Percentiles rank a stretch among this genome's conserved stretches.
These are phyloP conservation scores for Xylaria nigripes DNA, from an alignment of 495 filamentous ascomycete genomes.

Conservation along the genomic window DNA sequence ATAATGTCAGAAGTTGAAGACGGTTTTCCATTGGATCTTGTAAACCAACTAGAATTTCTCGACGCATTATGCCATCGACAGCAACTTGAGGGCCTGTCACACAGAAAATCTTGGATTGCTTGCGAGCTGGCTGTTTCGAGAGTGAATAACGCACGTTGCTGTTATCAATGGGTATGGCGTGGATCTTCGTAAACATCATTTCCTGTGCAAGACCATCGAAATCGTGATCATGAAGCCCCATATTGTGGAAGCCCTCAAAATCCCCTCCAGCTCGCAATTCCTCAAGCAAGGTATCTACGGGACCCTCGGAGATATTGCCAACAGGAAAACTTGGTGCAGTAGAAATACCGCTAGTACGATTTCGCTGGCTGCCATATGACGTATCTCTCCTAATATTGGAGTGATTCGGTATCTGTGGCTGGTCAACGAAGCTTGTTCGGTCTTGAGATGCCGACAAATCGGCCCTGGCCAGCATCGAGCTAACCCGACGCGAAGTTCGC, in stretches of 20 bases:
- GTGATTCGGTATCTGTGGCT: constrained; percentile 44
- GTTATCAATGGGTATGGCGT: constrained; percentile 58
- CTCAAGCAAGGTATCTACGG: constrained; percentile 65
- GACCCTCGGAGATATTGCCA: constrained; percentile 53
- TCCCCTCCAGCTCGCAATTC: constrained; percentile 53
- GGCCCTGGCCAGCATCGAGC: constrained; percentile 83
- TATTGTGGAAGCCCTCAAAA: constrained; percentile 59
- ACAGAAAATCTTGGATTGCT: constrained; percentile 55
- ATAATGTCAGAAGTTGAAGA: constrained; percentile 58
- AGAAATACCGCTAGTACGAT: constrained; percentile 51
- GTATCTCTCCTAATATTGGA: constrained; percentile 49
- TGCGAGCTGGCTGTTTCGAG: constrained; percentile 39
- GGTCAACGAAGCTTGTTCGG: constrained; percentile 63
- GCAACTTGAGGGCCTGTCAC: constrained; percentile 49
- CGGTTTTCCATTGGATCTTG: constrained; percentile 58
- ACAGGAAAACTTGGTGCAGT: constrained; percentile 26
- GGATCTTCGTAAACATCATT: constrained; percentile 62
- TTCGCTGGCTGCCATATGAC: constrained; percentile 64
- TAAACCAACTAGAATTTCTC: constrained; percentile 57
- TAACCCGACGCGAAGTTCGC: constrained; percentile 77
- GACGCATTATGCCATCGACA: constrained; percentile 40
- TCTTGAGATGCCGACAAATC: constrained; percentile 76
- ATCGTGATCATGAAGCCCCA: constrained; percentile 62
- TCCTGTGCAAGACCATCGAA: constrained; percentile 64
- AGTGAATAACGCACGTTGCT: constrained; percentile 49